phyloP scores from a whole-genome alignment of 176 grass and related monocot genomes.

The barley (Hordeum vulgare) region MorexV3_pseudomolecules_assembly NC_058523.1:546381379-546381878 shows the following conservation, averaged over 20 bases:
- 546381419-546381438: neutral
- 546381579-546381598: neutral
- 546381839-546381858: neutral
- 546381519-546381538: slow-evolving; percentile 31
- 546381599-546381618: neutral
- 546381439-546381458: neutral
- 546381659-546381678: neutral
- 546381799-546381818: neutral
- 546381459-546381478: neutral
- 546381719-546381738: neutral
- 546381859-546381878: neutral
- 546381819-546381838: neutral
- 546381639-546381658: slow-evolving; percentile 15
- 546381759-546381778: neutral
- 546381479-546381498: neutral
- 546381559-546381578: neutral
- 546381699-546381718: slow-evolving; percentile 23
- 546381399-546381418: neutral
- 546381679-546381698: neutral
- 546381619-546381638: slow-evolving; percentile 4
- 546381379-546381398: neutral
- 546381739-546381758: neutral
- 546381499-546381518: neutral
- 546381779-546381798: neutral
- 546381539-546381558: slow-evolving; percentile 7